Base-by-base conservation (phyloP, 352 stramenopile species). In the Globisporangium nunn region DNA sequence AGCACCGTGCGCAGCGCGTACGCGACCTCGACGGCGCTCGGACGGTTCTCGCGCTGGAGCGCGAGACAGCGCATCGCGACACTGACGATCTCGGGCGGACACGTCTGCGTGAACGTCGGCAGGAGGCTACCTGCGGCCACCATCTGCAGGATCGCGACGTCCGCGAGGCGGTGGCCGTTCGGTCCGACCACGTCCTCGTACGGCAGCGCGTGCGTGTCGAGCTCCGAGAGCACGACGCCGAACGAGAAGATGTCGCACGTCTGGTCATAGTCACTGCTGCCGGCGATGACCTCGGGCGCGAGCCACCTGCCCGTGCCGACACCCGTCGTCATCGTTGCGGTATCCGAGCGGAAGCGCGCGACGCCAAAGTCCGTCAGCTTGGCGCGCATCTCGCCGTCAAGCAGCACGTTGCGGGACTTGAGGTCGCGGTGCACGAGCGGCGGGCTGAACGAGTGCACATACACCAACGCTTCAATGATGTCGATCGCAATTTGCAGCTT, bases 221-320 rank as follows among this genome's bases (percentile, higher is more conserved):
- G 48, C 33, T 82, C 72, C 0, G 62, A 71, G 2, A 79, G 47
- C 8, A 82, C 60, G 17, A 82, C 60, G 17, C 70, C 73, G 46
- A 82, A 80, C 40, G 73, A 82, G 56, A 74, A 82, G 35, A 82
- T 70, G 43, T 82, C 73, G n/a, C n/a, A n/a, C n/a, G n/a, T n/a
- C n/a, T n/a, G n/a, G n/a, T n/a, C n/a, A n/a, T n/a, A n/a, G n/a
- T n/a, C n/a, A n/a, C n/a, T 43, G 7, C 31, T 28, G 1, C 41
- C 52, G 10, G 30, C 30, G 41, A 58, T 58, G 41, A 51, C 52
- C n/a, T 58, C 52, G 2, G 41, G 52, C 2, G 41, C 41, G 15
- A 58, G 43, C 52, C 52, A 58, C 4, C 12, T 30, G 2, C n/a
- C 37, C 0, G 41, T 58, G 11, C 30, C 43, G 2, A 51, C 41